A percentile compares a stretch with the other conserved stretches of the same genome.
Conservation (phyloP, 495 filamentous ascomycete species). For the Penicillium roqueforti region DNA sequence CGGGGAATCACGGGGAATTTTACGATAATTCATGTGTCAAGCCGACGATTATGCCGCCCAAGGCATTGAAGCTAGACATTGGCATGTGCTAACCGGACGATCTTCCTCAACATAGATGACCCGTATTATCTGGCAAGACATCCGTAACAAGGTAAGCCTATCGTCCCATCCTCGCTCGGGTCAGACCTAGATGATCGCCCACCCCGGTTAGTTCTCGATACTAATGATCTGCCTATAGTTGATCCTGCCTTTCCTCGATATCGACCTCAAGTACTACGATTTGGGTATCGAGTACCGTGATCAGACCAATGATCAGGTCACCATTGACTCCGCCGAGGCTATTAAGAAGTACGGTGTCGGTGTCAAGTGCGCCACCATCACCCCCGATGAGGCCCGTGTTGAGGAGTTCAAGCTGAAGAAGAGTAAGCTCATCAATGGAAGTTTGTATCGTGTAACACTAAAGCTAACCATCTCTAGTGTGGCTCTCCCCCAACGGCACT, state of each 20-base stretch:
- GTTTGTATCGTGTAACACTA: not conserved
- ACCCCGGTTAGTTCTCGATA: constrained; percentile 4
- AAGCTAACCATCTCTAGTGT: constrained; percentile 60
- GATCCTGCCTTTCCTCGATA: constrained; percentile 88
- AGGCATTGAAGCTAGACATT: not conserved
- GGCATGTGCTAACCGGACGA: constrained; percentile 24
- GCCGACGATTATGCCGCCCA: not conserved
- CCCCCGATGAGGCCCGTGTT: constrained; percentile 91
- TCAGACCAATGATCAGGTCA: constrained; percentile 93
- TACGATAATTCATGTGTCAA: constrained; percentile 13
- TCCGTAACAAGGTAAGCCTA: constrained; percentile 78
- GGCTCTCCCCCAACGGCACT: constrained; percentile 96
- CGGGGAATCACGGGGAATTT: constrained; percentile 35
- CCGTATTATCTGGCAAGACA: constrained; percentile 95
- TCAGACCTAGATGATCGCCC: constrained; percentile 18
- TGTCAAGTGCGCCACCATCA: constrained; percentile 99
- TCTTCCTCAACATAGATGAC: constrained; percentile 63
- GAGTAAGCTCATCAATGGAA: constrained; percentile 50
- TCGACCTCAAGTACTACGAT: constrained; percentile 99
- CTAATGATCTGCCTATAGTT: constrained; percentile 51
- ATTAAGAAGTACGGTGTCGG: constrained; percentile 98
- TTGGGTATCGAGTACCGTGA: constrained; percentile 93
- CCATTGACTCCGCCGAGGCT: constrained; percentile 87
- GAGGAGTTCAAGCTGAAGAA: constrained; percentile 98
- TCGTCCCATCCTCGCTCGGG: constrained; percentile 4